phyloP scores from a whole-genome alignment of 106 monocot genomes.

The Hemerocallis citrina region DNA sequence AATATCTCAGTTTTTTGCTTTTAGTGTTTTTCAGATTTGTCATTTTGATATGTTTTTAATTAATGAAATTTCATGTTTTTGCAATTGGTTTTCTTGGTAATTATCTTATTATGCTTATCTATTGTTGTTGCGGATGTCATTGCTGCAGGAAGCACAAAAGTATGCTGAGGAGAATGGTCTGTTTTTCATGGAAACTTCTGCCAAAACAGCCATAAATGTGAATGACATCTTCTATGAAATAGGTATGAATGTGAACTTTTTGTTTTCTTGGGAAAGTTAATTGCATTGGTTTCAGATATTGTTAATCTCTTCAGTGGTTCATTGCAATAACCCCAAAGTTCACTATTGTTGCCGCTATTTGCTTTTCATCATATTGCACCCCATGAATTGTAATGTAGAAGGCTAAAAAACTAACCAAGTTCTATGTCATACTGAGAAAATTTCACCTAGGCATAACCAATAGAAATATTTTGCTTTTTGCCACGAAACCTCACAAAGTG shows the following conservation, averaged over 20 bases:
- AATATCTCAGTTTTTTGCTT: no score
- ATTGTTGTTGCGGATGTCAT: background rate
- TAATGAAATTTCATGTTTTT: no score
- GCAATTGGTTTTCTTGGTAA: background rate
- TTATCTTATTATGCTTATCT: background rate
- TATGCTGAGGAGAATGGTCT: slow-evolving; percentile 44
- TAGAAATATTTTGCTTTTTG: no score
- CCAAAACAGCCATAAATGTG: slow-evolving; percentile 33
- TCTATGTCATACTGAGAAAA: no score
- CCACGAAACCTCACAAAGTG: no score
- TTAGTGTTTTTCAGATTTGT: no score
- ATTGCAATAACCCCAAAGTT: background rate
- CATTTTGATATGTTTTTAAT: no score
- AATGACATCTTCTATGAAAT: slow-evolving; percentile 44
- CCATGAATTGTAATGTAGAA: no score
- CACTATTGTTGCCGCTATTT: background rate
- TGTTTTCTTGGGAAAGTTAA: background rate
- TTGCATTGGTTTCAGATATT: background rate
- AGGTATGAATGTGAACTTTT: slow-evolving; percentile 14
- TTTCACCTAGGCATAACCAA: no score
- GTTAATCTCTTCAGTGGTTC: background rate
- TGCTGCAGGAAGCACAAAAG: slow-evolving; percentile 27
- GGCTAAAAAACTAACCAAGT: no score
- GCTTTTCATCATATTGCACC: no score
- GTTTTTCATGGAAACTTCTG: slow-evolving; percentile 44